Base-by-base conservation (phyloP, 2,329 filamentous ascomycete species). In the Leptographium lundbergii region DNA sequence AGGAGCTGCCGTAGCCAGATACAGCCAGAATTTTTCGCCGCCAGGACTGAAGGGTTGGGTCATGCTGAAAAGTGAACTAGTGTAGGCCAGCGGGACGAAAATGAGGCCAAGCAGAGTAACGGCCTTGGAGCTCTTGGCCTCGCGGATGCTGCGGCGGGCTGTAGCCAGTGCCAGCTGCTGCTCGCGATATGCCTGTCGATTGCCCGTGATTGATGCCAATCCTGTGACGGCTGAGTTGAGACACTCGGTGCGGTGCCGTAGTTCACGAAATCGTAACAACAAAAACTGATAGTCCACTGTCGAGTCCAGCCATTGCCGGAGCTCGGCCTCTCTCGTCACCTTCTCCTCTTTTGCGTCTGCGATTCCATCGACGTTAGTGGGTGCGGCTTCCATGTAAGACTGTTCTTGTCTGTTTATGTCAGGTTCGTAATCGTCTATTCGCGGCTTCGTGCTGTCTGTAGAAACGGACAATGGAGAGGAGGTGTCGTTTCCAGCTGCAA, bases 181-280 rank as follows among this genome's bases (percentile, higher is more conserved):
- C 57, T 66, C 63, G 53, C 61, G 59, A 39, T 61, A 63, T 13
- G 61, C 63, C 59, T 64, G 62, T 14, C 65, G 61, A 51, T 66
- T 66, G 25, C 66, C 66, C 19, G 66, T 63, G 60, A 67, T 65
- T 59, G 59, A 61, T 25, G 63, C 66, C 13, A 67, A 58, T 5
- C 64, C 65, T 32, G 63, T 65, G 24, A 67, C 63, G 25, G 65
- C 63, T 7, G 59, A 60, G 63, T 65, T 65, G 52, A 67, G 63
- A 22, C 58, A 58, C 55, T 66, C 63, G 6, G 61, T 63, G 11
- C 63, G 62, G 54, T 64, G 66, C 24, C 65, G 58, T 19, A 66
- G 58, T 52, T 66, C 64, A 50, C 62, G 61, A 59, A 65, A 65
- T 11, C 65, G 61, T 7, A 60, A 59, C 58, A 61, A 57, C 22